phyloP scores from a whole-genome alignment of 2,329 filamentous ascomycete genomes.

The Rosellinia necatrix region DNA sequence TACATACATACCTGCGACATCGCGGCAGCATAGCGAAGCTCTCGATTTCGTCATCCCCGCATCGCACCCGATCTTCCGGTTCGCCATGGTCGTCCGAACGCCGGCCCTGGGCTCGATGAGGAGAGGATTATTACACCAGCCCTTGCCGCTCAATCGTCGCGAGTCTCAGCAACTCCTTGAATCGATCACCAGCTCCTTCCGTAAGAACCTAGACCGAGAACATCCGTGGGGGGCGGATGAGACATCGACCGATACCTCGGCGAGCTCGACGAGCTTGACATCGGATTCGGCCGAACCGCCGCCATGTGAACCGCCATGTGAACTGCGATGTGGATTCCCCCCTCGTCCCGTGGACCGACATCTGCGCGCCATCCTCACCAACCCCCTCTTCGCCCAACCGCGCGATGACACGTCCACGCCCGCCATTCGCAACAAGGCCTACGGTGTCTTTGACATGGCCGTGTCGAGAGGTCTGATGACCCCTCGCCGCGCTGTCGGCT shows the following conservation, averaged over 20 bases:
- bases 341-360: conserved; percentile 55
- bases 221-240: conserved; percentile 51
- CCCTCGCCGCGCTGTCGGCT: conserved; percentile 56
- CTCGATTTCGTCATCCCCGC: conserved; percentile 1
- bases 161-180: conserved; percentile 61
- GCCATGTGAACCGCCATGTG: conserved; percentile 28
- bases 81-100: conserved; percentile 40
- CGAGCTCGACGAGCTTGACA: background rate
- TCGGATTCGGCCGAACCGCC: conserved; percentile 8
- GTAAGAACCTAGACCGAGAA: conserved; percentile 61
- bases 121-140: conserved; percentile 53
- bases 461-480: conserved; percentile 63
- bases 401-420: conserved; percentile 25
- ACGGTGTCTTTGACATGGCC: conserved; percentile 61
- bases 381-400: conserved; percentile 56
- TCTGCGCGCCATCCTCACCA: conserved; percentile 60
- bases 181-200: conserved; percentile 61
- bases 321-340: too few species aligned
- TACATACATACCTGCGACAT: too few species aligned
- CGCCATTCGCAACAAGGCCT: conserved; percentile 50
- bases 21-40: too few species aligned
- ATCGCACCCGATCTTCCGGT: background rate
- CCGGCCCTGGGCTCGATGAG: conserved; percentile 46
- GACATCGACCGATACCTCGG: conserved; percentile 12
- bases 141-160: conserved; percentile 53